Conservation (phyloP, 208 protist genomes). For the Leishmania amazonensis region DNA sequence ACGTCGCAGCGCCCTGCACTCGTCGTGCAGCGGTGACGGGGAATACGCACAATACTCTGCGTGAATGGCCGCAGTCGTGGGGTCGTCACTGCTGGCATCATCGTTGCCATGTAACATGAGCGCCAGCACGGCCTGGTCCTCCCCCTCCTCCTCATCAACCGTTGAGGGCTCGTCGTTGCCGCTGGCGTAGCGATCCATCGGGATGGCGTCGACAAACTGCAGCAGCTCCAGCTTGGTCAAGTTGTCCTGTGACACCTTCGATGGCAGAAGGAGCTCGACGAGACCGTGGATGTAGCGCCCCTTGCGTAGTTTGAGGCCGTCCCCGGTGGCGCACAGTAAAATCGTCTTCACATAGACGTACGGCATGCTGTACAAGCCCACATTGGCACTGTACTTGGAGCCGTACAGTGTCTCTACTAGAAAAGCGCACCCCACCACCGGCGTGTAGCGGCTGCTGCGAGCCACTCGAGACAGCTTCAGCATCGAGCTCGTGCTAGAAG, state of each 20-base stretch:
- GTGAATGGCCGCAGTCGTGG: not conserved
- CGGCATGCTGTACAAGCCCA: constrained; percentile 65
- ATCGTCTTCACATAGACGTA: constrained; percentile 82
- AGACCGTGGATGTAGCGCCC: constrained; percentile 63
- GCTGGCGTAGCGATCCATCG: constrained; percentile 17
- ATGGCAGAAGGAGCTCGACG: constrained; percentile 55
- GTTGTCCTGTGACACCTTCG: constrained; percentile 42
- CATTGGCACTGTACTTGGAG: constrained; percentile 74
- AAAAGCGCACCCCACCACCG: constrained; percentile 62
- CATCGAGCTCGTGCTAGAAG: constrained; percentile 6
- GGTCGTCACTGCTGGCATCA: not conserved
- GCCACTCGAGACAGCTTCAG: constrained; percentile 9
- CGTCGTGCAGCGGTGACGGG: not conserved
- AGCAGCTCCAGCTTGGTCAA: constrained; percentile 65
- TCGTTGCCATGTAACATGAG: not conserved
- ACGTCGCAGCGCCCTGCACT: not conserved
- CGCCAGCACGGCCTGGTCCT: constrained; percentile 6
- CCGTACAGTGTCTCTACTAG: constrained; percentile 75
- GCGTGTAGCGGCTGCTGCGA: constrained; percentile 51
- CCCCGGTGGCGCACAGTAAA: constrained; percentile 54
- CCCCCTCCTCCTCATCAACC: constrained; percentile 16
- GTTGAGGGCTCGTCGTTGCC: not conserved
- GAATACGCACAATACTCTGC: not conserved
- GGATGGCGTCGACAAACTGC: constrained; percentile 62
- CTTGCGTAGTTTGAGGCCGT: constrained; percentile 35